phyloP scores from a whole-genome alignment of 352 stramenopile genomes.

The Paralagenidium karlingii region DNA sequence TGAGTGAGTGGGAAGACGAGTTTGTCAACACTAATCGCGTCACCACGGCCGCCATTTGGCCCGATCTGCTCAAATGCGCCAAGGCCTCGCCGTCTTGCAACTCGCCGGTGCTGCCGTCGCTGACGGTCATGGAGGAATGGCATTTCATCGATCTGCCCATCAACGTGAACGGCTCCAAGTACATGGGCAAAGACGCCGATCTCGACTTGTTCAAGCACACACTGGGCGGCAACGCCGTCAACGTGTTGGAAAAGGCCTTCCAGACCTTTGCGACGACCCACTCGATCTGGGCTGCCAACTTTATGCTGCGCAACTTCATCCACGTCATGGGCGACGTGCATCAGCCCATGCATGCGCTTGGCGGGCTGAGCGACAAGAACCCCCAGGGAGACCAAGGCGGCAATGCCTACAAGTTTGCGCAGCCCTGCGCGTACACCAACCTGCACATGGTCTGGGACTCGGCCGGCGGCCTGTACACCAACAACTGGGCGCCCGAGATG shows the following conservation, averaged over 20 bases:
- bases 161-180: slow-evolving; percentile 29
- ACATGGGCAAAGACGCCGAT: slow-evolving; percentile 18
- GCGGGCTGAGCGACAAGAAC: slow-evolving; percentile 23
- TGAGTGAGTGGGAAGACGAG: slow-evolving; percentile 28
- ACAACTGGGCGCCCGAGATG: slow-evolving; percentile 33
- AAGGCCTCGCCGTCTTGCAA: slow-evolving; percentile 6
- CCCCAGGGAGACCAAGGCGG: slow-evolving; percentile 36
- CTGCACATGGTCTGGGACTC: slow-evolving; percentile 51
- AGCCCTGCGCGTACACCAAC: slow-evolving; percentile 39
- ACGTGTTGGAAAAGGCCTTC: slow-evolving; percentile 27
- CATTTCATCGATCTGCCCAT: slow-evolving; percentile 58
- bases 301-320: slow-evolving; percentile 51
- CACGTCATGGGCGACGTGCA: slow-evolving; percentile 55
- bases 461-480: slow-evolving; percentile 35
- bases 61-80: slow-evolving; percentile 39
- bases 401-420: slow-evolving; percentile 40
- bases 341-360: slow-evolving; percentile 42
- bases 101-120: slow-evolving; percentile 15
- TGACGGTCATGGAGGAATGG: slow-evolving; percentile 40
- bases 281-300: slow-evolving; percentile 50
- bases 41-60: slow-evolving; percentile 34
- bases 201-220: slow-evolving; percentile 35
- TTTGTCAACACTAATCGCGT: slow-evolving; percentile 44
- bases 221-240: slow-evolving; percentile 26
- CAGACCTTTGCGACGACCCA: slow-evolving; percentile 43